Evolutionary conservation across 2,329 filamentous ascomycete genomes (phyloP).

Genomic region (Cercospora zeina): DNA sequence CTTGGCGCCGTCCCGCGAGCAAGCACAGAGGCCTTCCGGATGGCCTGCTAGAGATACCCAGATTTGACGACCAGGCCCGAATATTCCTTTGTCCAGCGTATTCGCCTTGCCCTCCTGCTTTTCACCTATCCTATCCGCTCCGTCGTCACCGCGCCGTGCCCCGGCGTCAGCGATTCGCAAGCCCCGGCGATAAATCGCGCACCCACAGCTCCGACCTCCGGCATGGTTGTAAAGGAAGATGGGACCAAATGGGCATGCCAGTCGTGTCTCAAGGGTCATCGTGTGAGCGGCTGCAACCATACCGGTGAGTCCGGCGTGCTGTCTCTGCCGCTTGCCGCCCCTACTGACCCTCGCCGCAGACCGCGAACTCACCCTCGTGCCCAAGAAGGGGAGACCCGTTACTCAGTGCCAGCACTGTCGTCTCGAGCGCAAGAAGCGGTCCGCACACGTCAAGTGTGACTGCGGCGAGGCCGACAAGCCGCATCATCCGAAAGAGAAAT

Average conservation of each 20-base stretch:
- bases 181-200: constrained; percentile 21
- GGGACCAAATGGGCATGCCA: constrained; percentile 98
- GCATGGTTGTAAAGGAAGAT: constrained; percentile 54
- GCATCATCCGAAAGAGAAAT: constrained; percentile 56
- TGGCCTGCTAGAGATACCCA: constrained; percentile 15
- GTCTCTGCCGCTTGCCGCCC: not conserved
- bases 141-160: constrained; percentile 1
- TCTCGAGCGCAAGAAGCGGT: constrained; percentile 90
- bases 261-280: constrained; percentile 96
- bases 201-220: constrained; percentile 23
- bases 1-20: constrained; percentile 9
- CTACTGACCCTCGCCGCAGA: constrained; percentile 55
- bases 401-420: constrained; percentile 98
- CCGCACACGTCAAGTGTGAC: constrained; percentile 93
- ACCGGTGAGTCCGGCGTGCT: constrained; percentile 64
- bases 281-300: constrained; percentile 98
- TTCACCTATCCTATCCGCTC: not conserved
- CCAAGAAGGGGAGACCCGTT: constrained; percentile 95
- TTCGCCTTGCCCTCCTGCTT: constrained; percentile 1
- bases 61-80: constrained; percentile 17
- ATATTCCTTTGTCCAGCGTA: constrained; percentile 15
- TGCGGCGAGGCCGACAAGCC: constrained; percentile 79
- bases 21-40: constrained; percentile 17
- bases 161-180: constrained; percentile 3
- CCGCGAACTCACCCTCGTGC: constrained; percentile 88